Conservation (phyloP, 225 moss, liverwort and hornwort genomes). For the Bryum argenteum region DNA sequence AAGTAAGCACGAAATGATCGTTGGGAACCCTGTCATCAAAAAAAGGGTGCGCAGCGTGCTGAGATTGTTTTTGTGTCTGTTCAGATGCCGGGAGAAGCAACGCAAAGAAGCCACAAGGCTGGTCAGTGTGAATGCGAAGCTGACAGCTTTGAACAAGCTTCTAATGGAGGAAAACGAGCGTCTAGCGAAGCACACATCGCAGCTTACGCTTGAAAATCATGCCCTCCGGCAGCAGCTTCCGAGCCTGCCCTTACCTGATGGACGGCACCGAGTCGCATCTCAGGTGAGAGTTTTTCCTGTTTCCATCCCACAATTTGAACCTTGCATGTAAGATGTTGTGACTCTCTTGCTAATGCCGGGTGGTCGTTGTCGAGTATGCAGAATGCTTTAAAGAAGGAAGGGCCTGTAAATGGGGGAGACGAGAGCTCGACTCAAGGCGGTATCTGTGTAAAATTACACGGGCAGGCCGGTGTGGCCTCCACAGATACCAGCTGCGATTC, state of each 20-base stretch:
- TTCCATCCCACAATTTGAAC: neutral
- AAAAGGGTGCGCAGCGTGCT: neutral
- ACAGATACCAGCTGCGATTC: slow-evolving; percentile 74
- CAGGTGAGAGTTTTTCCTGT: slow-evolving; percentile 33
- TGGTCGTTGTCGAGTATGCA: slow-evolving; percentile 8
- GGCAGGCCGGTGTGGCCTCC: slow-evolving; percentile 74
- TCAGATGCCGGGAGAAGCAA: slow-evolving; percentile 72
- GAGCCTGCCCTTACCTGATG: slow-evolving; percentile 41
- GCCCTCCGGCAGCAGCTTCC: slow-evolving; percentile 66
- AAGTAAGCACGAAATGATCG: too few relatives aligned
- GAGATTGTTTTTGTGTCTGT: neutral
- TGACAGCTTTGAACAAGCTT: slow-evolving; percentile 69
- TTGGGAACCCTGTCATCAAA: neutral
- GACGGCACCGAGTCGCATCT: slow-evolving; percentile 44
- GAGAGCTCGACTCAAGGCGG: slow-evolving; percentile 70
- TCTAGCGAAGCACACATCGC: slow-evolving; percentile 66
- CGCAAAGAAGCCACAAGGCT: slow-evolving; percentile 71
- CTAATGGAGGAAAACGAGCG: slow-evolving; percentile 76
- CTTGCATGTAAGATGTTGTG: neutral
- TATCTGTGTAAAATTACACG: slow-evolving; percentile 63
- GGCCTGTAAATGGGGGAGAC: slow-evolving; percentile 56
- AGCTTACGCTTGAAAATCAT: slow-evolving; percentile 69
- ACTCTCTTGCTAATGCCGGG: neutral
- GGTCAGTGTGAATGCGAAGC: slow-evolving; percentile 69
- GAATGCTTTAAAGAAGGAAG: slow-evolving; percentile 53